Evolutionary conservation across 306 rosid species (phyloP), one percentile per base, ranked within the genome.

Genomic region (Begonia fuchsioides): DNA sequence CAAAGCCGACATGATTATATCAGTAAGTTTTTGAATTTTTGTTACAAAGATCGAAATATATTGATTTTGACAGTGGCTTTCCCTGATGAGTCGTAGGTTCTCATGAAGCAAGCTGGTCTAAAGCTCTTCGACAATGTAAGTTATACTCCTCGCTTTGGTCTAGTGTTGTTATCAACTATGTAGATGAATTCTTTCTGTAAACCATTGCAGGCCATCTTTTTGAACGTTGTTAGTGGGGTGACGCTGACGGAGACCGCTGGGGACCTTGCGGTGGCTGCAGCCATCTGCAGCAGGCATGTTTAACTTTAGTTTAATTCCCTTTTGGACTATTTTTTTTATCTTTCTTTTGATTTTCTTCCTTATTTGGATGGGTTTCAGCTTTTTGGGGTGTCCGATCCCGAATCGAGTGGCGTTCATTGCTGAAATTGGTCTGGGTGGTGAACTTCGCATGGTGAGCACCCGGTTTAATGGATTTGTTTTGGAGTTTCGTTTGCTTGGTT

Each of bases 241-340:
- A 57, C 43, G 3, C 38, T 90, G 65, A 43, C 70, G 7, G 97
- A 90, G 69, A 90, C 97, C 26, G 92, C 95, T 32, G 95, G 95
- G 59, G 97, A 90, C 79, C 93, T 90, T 63, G 95, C 97, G 14
- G 53, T 90, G 62, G 97, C 97, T 3, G 86, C 76, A 54, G 95
- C 97, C 64, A 84, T 90, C 55, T 90, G 97, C 75, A 90, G 97
- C 97, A 90, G 97, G 97, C 72, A 63, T 51, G 64, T 43, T 17
- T 61, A 9, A 26, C 35, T 26, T 26, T 26, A 26, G 8, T 26
- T 26, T 26, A 8, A 26, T 26, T 26, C 35, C 35, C 3, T 6
- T 26, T 26, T 26, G 2, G 8, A 26, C 35, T 26, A 8, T 8
- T 8, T n/a, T 3, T 47, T 8, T 45, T 14, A 9, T 16, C 20